These are phyloP conservation scores for Penicillium sp. DNA, from an alignment of 2,329 filamentous ascomycete genomes.

Conservation along the genomic window DNA sequence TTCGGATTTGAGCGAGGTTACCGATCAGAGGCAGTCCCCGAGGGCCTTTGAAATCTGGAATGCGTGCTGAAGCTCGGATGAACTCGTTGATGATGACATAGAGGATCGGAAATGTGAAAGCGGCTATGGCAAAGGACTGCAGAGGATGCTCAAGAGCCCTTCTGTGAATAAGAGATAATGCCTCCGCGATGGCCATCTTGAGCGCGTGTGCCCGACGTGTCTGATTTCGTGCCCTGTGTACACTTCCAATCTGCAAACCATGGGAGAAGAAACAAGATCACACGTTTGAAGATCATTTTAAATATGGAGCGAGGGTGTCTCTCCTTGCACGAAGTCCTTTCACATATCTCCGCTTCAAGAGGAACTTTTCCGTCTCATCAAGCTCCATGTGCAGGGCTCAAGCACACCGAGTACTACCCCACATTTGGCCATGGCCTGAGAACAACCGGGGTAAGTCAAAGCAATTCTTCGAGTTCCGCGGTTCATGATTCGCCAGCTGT, in stretches of 20 bases:
- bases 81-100: constrained; percentile 58
- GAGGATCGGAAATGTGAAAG: constrained; percentile 41
- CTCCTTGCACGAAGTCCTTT: not conserved
- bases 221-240: not conserved
- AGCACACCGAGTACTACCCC: constrained; percentile 13
- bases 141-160: constrained; percentile 25
- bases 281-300: not conserved
- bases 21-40: constrained; percentile 59
- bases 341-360: constrained; percentile 15
- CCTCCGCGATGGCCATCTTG: constrained; percentile 35
- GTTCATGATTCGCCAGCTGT: constrained; percentile 15
- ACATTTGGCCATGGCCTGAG: constrained; percentile 8
- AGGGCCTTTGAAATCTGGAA: constrained; percentile 56
- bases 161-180: constrained; percentile 29
- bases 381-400: not conserved
- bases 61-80: constrained; percentile 50
- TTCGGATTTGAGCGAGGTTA: constrained; percentile 60
- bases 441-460: constrained; percentile 18
- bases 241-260: not conserved
- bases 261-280: not conserved
- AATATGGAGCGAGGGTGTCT: constrained; percentile 11
- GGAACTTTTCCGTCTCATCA: constrained; percentile 31
- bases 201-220: not conserved
- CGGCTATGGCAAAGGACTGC: constrained; percentile 26
- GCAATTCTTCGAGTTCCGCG: constrained; percentile 4